Evolutionary conservation across 345 rosid species (phyloP).

Genomic region (Eucalyptus coolabah): DNA sequence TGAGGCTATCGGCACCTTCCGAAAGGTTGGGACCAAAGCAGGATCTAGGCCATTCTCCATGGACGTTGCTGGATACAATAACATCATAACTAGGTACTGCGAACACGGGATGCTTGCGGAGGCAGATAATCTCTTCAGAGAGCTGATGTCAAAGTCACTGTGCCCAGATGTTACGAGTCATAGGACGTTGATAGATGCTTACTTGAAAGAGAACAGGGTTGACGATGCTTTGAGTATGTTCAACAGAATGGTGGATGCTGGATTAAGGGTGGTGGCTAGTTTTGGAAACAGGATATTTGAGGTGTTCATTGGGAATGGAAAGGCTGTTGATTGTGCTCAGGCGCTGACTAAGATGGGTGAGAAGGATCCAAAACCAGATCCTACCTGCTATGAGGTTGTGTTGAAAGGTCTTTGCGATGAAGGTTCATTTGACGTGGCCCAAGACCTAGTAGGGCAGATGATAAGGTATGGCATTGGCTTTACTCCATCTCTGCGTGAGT

Average conservation of each 20-base stretch:
- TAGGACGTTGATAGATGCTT: constrained; percentile 69
- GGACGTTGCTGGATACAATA: constrained; percentile 78
- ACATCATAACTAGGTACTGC: constrained; percentile 60
- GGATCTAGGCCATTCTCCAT: constrained; percentile 69
- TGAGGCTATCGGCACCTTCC: constrained; percentile 56
- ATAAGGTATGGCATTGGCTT: constrained; percentile 49
- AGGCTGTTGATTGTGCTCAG: constrained; percentile 46
- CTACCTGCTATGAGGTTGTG: constrained; percentile 68
- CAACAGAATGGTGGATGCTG: constrained; percentile 62
- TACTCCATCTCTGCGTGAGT: constrained; percentile 46
- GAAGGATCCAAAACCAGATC: constrained; percentile 91
- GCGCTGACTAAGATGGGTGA: constrained; percentile 84
- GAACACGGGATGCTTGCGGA: constrained; percentile 71
- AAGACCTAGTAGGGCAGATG: constrained; percentile 59
- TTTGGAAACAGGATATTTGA: constrained; percentile 66
- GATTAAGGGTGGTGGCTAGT: constrained; percentile 76
- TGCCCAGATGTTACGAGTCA: constrained; percentile 65
- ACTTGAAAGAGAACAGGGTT: constrained; percentile 49
- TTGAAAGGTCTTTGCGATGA: constrained; percentile 70
- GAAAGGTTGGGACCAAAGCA: constrained; percentile 56
- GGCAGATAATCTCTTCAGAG: constrained; percentile 52
- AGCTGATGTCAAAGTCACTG: constrained; percentile 48
- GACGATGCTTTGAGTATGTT: constrained; percentile 61
- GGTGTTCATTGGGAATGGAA: constrained; percentile 64
- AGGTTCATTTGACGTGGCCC: constrained; percentile 43